Evolutionary conservation across 805 yeast genomes (phyloP), one percentile per base, ranked within the genome.

Genomic region (Saccharomyces eubayanus): DNA sequence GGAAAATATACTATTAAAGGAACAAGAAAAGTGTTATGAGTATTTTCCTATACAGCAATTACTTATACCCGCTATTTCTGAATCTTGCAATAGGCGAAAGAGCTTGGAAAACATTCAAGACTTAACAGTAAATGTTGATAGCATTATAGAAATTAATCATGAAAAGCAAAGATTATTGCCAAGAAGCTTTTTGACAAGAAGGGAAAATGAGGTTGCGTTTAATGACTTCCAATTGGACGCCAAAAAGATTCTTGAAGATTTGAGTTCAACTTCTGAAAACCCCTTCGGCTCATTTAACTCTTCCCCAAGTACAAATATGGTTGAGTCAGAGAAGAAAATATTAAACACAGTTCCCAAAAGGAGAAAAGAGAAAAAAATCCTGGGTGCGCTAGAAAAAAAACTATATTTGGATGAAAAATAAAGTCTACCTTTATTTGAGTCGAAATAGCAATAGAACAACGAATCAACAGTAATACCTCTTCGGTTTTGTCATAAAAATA

Each of bases 201-300:
- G 66, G 45, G 56, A 64, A 28, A 54, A 52, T n/a, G 55, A 46
- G 30, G 57, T 59, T 6, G 54, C 62, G 12, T 65, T 65, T 51
- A 62, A 59, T 36, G 53, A 58, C 45, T 41, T 53, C 11, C 53
- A 59, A 9, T 46, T 62, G 14, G 52, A 55, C 46, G 51, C 59
- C 12, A 50, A 50, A 28, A 53, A 55, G 29, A 52, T 60, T 6
- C 46, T 62, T 8, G 43, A 50, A 16, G 55, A 54, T 6, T 21
- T 49, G 9, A 40, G 48, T 20, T 36, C 51, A 11, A 28, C 50
- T 4, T 36, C 52, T 11, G 43, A 30, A 31, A 28, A 48, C 10
- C 30, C 29, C 2, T 49, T 27, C 12, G 41, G 12, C 24, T 47
- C 29, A 9, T 49, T 27, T 20, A 16, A 14, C 24, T 47, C n/a